phyloP scores from a whole-genome alignment of 2,329 filamentous ascomycete genomes.

The Rutstroemia sp. region DNA sequence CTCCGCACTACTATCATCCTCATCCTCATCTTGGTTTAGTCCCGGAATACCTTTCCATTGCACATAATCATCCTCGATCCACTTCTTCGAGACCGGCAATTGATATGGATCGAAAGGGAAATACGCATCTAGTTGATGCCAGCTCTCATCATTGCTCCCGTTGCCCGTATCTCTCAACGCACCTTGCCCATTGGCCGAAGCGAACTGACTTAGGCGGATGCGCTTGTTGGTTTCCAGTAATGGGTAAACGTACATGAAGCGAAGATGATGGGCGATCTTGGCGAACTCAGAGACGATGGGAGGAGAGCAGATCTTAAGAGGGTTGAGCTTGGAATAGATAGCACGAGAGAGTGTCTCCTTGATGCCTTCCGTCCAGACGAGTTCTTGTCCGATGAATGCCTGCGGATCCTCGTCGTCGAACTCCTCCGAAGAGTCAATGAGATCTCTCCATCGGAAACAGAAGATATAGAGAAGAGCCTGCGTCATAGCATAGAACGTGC shows the following conservation, averaged over 20 bases:
- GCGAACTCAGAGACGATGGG: conserved; percentile 89
- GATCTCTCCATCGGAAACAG: conserved; percentile 94
- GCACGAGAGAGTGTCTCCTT: conserved; percentile 68
- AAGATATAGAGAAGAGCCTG: conserved; percentile 70
- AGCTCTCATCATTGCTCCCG: conserved; percentile 59
- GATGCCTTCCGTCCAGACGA: conserved; percentile 69
- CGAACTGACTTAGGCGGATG: conserved; percentile 67
- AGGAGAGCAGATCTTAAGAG: conserved; percentile 88
- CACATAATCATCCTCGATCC: conserved; percentile 80
- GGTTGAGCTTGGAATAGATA: conserved; percentile 85
- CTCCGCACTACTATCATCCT: conserved; percentile 42
- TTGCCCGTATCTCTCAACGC: conserved; percentile 43
- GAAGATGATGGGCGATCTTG: conserved; percentile 74
- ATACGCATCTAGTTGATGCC: conserved; percentile 83
- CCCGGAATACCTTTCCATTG: conserved; percentile 71
- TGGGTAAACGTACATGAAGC: conserved; percentile 83
- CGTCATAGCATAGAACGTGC: conserved; percentile 61
- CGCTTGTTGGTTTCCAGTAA: conserved; percentile 90
- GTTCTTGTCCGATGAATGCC: conserved; percentile 60
- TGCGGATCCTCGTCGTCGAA: conserved; percentile 55
- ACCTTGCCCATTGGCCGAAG: conserved; percentile 42
- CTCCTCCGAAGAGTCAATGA: conserved; percentile 53
- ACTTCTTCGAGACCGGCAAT: conserved; percentile 75
- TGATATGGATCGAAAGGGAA: conserved; percentile 98
- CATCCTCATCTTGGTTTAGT: conserved; percentile 50